Evolutionary conservation across 1,139 yeast species (phyloP).

Genomic region (Taphrina wiesneri): DNA sequence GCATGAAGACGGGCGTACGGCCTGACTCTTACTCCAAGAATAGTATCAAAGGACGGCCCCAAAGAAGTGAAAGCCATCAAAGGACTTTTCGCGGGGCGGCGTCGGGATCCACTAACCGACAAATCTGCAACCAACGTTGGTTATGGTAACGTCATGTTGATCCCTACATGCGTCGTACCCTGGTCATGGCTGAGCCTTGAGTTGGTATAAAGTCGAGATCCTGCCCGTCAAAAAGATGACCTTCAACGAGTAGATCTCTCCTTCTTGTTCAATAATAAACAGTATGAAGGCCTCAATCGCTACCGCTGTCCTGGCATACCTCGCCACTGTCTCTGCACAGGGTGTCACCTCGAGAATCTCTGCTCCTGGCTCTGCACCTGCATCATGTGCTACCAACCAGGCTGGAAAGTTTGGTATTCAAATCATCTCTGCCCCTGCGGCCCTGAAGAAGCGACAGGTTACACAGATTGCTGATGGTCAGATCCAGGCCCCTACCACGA

Average conservation of each 20-base stretch:
- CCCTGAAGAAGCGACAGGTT: slow-evolving; percentile 37
- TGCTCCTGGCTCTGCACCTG: slow-evolving; percentile 23
- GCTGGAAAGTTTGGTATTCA: slow-evolving; percentile 31
- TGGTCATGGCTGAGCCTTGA: background rate
- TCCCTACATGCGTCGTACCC: background rate
- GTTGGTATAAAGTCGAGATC: background rate
- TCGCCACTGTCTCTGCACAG: slow-evolving; percentile 37
- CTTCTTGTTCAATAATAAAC: background rate
- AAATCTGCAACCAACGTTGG: background rate
- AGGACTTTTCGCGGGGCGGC: slow-evolving; percentile 11
- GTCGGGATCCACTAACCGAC: slow-evolving; percentile 6
- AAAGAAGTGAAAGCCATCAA: slow-evolving; percentile 6
- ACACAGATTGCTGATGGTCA: slow-evolving; percentile 52
- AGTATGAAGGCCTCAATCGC: slow-evolving; percentile 24
- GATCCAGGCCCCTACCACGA: slow-evolving; percentile 48
- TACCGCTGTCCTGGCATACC: slow-evolving; percentile 37
- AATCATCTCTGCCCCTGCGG: slow-evolving; percentile 13
- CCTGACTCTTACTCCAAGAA: background rate
- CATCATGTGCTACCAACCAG: slow-evolving; percentile 14
- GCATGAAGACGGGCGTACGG: background rate
- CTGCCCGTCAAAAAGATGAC: background rate
- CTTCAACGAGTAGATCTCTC: background rate
- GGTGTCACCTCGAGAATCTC: slow-evolving; percentile 28
- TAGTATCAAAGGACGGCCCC: background rate
- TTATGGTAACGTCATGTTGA: slow-evolving; percentile 10